A percentile compares a stretch with the other conserved stretches of the same genome.
These are phyloP conservation scores for Saksenaea vasiformis DNA, from an alignment of 371 early-diverging fungal species.

Conservation along the genomic window DNA sequence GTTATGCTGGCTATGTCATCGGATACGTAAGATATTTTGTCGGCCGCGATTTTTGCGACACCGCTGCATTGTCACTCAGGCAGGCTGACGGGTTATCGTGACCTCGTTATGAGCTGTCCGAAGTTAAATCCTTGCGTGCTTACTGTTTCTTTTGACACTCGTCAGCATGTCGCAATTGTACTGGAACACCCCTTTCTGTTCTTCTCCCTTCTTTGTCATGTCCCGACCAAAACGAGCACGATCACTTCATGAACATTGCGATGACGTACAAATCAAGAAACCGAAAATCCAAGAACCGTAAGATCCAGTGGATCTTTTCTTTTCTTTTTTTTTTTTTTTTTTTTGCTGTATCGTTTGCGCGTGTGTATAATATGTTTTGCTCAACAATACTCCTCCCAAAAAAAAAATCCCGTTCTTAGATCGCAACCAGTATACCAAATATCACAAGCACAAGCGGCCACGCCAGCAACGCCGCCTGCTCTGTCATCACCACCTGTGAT, in stretches of 20 bases:
- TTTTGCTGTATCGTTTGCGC: background rate
- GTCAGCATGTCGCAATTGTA: conserved; percentile 6
- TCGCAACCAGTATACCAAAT: background rate
- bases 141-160: background rate
- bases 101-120: too few species aligned
- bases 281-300: conserved; percentile 7
- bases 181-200: background rate
- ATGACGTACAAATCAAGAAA: conserved; percentile 2
- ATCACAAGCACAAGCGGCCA: background rate
- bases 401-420: background rate
- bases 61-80: too few species aligned
- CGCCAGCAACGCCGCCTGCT: background rate
- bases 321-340: background rate
- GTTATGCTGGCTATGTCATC: too few species aligned
- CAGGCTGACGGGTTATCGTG: too few species aligned
- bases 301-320: conserved; percentile 2
- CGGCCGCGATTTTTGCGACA: too few species aligned
- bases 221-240: conserved; percentile 6
- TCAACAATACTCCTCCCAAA: background rate
- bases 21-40: too few species aligned
- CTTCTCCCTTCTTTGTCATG: background rate
- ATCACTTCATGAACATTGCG: background rate
- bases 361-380: background rate
- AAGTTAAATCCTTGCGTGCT: too few species aligned
- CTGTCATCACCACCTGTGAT: background rate